Conservation (phyloP, 1,284 basidiomycete genomes). For the Singerocomus rubriflavus region DNA sequence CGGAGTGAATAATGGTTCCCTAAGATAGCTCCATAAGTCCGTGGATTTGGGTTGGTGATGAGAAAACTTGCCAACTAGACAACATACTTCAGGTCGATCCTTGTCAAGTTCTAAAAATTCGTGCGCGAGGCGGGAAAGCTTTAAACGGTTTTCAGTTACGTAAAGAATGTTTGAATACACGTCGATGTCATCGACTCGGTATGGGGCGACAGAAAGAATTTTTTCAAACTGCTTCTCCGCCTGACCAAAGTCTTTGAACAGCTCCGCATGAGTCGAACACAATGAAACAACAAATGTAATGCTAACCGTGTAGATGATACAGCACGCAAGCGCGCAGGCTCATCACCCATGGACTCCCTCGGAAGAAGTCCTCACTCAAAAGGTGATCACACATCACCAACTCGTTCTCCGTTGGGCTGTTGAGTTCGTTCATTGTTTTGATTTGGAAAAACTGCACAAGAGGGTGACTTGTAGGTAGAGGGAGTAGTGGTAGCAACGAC, state of each 20-base stretch:
- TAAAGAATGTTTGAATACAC: constrained; percentile 98
- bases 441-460: constrained; percentile 88
- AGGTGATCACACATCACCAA: constrained; percentile 77
- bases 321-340: constrained; percentile 82
- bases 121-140: constrained; percentile 90
- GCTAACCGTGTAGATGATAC: constrained; percentile 84
- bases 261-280: constrained; percentile 8
- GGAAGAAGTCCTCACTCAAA: constrained; percentile 70
- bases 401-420: constrained; percentile 81
- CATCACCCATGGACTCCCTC: constrained; percentile 83
- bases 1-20: constrained; percentile 97
- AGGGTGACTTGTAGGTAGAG: constrained; percentile 64
- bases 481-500: constrained; percentile 60
- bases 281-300: neutral
- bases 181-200: constrained; percentile 92
- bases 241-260: constrained; percentile 71
- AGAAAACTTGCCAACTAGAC: constrained; percentile 76
- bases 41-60: no score
- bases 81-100: constrained; percentile 92
- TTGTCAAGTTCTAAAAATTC: constrained; percentile 86
- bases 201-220: constrained; percentile 80
- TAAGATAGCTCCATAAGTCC: constrained; percentile 30
- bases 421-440: constrained; percentile 87
- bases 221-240: constrained; percentile 83
- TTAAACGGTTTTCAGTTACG: constrained; percentile 86